Percentiles rank a stretch among this genome's conserved stretches.
These are phyloP conservation scores for Chaetomium olivaceum DNA, from an alignment of 2,329 filamentous ascomycete genomes.

Conservation along the genomic window DNA sequence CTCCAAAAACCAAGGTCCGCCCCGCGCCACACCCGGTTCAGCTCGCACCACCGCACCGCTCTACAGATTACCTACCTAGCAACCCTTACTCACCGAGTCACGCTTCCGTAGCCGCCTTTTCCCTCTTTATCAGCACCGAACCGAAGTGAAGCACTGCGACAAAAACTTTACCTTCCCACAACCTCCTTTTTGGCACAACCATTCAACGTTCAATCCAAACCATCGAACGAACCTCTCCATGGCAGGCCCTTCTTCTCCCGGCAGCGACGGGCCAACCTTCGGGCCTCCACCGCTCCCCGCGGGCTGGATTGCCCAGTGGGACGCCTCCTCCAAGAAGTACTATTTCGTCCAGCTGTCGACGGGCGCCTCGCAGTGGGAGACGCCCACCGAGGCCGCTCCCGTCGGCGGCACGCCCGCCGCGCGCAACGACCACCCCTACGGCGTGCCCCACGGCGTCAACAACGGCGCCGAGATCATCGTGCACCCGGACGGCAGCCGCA, in stretches of 20 bases:
- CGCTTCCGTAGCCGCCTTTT: neutral
- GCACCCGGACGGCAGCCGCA: constrained; percentile 63
- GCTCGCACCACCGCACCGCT: neutral
- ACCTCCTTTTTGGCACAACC: neutral
- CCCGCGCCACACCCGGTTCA: constrained; percentile 6
- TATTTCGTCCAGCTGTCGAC: constrained; percentile 73
- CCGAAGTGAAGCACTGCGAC: neutral
- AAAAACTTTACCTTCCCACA: neutral
- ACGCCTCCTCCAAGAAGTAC: constrained; percentile 63
- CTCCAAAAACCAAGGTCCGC: constrained; percentile 9
- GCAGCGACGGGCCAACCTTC: constrained; percentile 59
- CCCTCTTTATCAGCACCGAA: neutral
- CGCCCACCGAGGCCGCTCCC: constrained; percentile 64
- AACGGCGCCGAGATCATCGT: constrained; percentile 55
- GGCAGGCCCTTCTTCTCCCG: constrained; percentile 59
- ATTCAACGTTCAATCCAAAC: neutral
- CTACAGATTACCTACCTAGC: neutral
- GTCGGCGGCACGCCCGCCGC: constrained; percentile 58
- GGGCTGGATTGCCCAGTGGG: constrained; percentile 72
- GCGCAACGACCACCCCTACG: constrained; percentile 62
- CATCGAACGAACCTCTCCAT: constrained; percentile 38
- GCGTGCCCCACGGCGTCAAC: constrained; percentile 43
- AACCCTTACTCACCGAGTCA: neutral
- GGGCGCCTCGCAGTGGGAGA: constrained; percentile 73
- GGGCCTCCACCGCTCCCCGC: constrained; percentile 61